Conservation (phyloP, 2,329 filamentous ascomycete species). For the Talaromyces albobiverticillius region DNA sequence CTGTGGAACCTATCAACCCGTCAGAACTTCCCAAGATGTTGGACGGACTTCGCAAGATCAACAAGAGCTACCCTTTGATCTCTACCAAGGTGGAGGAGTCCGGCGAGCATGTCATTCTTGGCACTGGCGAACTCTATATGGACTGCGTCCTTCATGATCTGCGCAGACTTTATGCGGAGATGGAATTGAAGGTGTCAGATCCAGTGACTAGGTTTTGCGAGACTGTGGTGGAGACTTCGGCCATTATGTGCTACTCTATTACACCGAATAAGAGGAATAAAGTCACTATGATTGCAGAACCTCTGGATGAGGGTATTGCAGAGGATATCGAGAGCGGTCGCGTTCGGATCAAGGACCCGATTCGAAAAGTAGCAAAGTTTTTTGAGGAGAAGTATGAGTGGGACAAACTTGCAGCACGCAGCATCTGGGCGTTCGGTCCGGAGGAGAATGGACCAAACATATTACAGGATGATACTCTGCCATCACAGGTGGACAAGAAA, state of each 20-base stretch:
- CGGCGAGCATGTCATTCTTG: slow-evolving; percentile 90
- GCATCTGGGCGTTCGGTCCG: slow-evolving; percentile 97
- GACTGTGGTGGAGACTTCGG: slow-evolving; percentile 94
- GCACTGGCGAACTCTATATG: slow-evolving; percentile 99
- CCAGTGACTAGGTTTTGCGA: slow-evolving; percentile 97
- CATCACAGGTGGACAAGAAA: slow-evolving; percentile 92
- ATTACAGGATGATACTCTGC: slow-evolving; percentile 91
- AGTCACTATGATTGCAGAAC: slow-evolving; percentile 97
- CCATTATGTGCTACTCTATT: slow-evolving; percentile 95
- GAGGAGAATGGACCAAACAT: slow-evolving; percentile 95
- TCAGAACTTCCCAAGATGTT: slow-evolving; percentile 98
- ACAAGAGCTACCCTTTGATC: slow-evolving; percentile 95
- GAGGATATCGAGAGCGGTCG: slow-evolving; percentile 89
- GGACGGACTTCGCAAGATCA: slow-evolving; percentile 91
- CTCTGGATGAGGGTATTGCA: slow-evolving; percentile 89
- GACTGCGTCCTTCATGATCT: slow-evolving; percentile 97
- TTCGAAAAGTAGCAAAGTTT: slow-evolving; percentile 90
- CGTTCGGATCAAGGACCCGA: slow-evolving; percentile 88
- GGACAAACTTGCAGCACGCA: slow-evolving; percentile 89
- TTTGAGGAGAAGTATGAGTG: slow-evolving; percentile 97
- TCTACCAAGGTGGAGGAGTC: slow-evolving; percentile 98
- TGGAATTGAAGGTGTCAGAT: slow-evolving; percentile 99
- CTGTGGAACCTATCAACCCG: slow-evolving; percentile 96
- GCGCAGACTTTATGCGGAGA: slow-evolving; percentile 89
- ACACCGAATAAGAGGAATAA: slow-evolving; percentile 99